Evolutionary conservation across 371 early-diverging fungal species (phyloP).

Genomic region (Circinella umbellata): DNA sequence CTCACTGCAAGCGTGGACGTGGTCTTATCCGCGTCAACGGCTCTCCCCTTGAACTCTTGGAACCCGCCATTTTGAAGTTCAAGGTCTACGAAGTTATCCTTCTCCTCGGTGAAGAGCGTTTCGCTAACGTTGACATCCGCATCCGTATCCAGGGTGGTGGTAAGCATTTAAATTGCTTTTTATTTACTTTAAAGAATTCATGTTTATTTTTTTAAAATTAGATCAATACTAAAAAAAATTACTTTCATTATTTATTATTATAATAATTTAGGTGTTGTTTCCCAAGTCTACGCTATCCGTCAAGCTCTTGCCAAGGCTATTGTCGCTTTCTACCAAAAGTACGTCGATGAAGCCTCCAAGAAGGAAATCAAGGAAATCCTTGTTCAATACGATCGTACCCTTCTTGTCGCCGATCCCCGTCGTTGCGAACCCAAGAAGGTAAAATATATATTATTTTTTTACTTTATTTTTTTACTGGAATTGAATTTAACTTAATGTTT

Average conservation of each 20-base stretch:
- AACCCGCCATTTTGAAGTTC: conserved; percentile 96
- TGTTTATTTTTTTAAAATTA: neutral
- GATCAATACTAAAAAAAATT: neutral
- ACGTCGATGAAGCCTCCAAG: conserved; percentile 99
- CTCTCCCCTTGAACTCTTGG: conserved; percentile 94
- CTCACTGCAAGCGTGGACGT: conserved; percentile 97
- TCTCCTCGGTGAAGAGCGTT: conserved; percentile 95
- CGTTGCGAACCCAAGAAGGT: conserved; percentile 99
- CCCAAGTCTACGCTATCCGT: conserved; percentile 99
- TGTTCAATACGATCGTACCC: conserved; percentile 97
- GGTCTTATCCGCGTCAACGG: conserved; percentile 99
- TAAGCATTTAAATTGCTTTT: conserved; percentile 18
- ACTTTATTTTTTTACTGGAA: neutral
- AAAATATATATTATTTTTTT: neutral
- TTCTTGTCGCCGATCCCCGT: conserved; percentile 99
- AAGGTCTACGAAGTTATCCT: conserved; percentile 99
- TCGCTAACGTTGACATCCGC: conserved; percentile 97
- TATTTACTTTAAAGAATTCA: neutral
- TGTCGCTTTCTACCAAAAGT: conserved; percentile 99
- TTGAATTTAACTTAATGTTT: too few species aligned
- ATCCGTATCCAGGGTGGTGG: conserved; percentile 99
- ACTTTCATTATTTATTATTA: neutral
- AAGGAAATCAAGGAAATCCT: conserved; percentile 98
- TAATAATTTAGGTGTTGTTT: conserved; percentile 65
- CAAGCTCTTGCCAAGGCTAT: conserved; percentile 99